Base-by-base conservation (phyloP, 2,329 filamentous ascomycete species). In the Pyricularia grisea region DNA sequence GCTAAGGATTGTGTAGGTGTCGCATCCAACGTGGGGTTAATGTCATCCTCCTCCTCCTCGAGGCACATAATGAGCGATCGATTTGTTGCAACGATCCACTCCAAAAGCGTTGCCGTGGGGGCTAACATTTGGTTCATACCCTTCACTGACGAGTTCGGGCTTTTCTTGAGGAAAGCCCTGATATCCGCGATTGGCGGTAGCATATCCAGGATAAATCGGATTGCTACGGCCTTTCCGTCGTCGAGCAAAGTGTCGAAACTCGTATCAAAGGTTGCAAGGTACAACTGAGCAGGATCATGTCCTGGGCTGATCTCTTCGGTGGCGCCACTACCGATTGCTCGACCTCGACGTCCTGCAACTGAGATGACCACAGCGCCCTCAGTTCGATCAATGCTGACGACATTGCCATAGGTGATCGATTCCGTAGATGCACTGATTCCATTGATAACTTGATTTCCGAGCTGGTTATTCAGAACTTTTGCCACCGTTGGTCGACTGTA, bases 51-150 rank as follows among this genome's bases (percentile, higher is more conserved):
- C 17, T 70, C 75, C 10, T 79, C 78, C 63, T 90, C 87, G 20
- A 95, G 89, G 73, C 94, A 89, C 65, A 94, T 83, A 70, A 97
- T 95, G 73, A 90, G 94, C 0, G 94, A 94, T 65, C 92, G 85
- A 74, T 97, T 97, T 0, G 93, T 97, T 0, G 93, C 92, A 70
- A 97, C 87, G 71, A 97, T 92, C 94, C 94, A 97, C 67, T 92
- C 86, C 25, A 97, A 80, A 0, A 97, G 78, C 25, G 88, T 86
- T 3, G 92, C 78, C 0, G 89, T 86, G 7, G 91, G 85, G 2
- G 87, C 85, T 0, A 89, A 86, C 11, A 97, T 67, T 83, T 23
- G 83, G 79, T 27, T 86, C 81, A 72, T 80, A 60, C 77, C 80
- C 3, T 78, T 75, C 28, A 91, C 76, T 1, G 73, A 73, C 2